These are phyloP conservation scores for Claviceps digitariae DNA, from an alignment of 2,329 filamentous ascomycete genomes.

Conservation along the genomic window DNA sequence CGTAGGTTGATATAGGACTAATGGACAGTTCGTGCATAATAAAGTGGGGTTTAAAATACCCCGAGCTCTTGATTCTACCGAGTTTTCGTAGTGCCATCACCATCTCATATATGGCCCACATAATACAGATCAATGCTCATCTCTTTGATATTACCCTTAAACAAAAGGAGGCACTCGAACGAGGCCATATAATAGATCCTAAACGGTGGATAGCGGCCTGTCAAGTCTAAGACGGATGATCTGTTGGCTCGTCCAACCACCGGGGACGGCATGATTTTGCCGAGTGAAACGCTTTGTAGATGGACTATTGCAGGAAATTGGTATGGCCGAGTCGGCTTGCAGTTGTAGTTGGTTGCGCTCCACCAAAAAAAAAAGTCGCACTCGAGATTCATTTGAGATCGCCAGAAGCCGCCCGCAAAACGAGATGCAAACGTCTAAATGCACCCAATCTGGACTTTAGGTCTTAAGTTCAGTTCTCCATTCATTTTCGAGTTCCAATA, in stretches of 20 bases:
- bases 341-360: not conserved
- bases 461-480: constrained; percentile 17
- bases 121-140: not conserved
- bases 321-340: not conserved
- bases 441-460: not conserved
- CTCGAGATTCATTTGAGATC: not conserved
- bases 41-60: not conserved
- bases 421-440: not conserved
- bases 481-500: constrained; percentile 31
- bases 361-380: not conserved
- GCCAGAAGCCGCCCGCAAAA: not conserved
- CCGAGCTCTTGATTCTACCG: not conserved
- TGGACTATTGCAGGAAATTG: not conserved
- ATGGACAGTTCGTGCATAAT: not conserved
- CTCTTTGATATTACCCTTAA: not conserved
- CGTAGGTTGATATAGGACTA: not conserved
- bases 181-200: too few species aligned
- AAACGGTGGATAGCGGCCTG: not conserved
- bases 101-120: not conserved
- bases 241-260: not conserved
- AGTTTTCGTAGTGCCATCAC: not conserved
- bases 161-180: not conserved
- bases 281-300: not conserved
- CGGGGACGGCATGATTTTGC: not conserved
- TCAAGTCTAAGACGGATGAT: not conserved